A percentile compares a stretch with the other conserved stretches of the same genome.
These are phyloP conservation scores for Globisporangium irregulare DNA, from an alignment of 352 stramenopile genomes.

Conservation along the genomic window DNA sequence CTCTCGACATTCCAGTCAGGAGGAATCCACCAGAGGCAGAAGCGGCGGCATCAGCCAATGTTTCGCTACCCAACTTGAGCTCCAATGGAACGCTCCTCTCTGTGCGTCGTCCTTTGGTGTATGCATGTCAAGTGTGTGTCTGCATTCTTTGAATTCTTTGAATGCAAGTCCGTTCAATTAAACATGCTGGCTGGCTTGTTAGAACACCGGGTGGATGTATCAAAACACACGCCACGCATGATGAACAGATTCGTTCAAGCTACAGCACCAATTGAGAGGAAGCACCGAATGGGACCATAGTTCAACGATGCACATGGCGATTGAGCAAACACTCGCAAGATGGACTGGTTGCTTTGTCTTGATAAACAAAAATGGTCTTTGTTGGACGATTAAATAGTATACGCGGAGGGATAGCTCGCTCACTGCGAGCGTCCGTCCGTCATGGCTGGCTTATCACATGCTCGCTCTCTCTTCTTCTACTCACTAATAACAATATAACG, in stretches of 20 bases:
- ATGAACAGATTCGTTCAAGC: no score
- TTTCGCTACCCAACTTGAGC: conserved; percentile 1
- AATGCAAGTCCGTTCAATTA: background rate
- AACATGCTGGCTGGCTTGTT: background rate
- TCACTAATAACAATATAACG: conserved; percentile 2
- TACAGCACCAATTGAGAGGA: no score
- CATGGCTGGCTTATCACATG: background rate
- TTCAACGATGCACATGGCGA: background rate
- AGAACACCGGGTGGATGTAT: no score
- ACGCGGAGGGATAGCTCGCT: background rate
- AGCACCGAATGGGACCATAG: background rate
- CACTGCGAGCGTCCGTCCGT: background rate
- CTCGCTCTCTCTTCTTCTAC: background rate
- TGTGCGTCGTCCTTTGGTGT: background rate
- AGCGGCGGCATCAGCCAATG: background rate
- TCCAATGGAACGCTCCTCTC: background rate
- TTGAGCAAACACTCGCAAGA: background rate
- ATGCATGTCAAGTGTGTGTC: background rate
- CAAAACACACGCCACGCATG: no score
- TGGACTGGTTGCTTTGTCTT: background rate
- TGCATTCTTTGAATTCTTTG: no score
- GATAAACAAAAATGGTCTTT: background rate
- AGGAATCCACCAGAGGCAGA: background rate
- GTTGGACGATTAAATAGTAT: background rate
- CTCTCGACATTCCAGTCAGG: background rate